A percentile compares a stretch with the other conserved stretches of the same genome.
phyloP scores from a whole-genome alignment of 1,139 yeast species.

The Eremothecium gossypii region DNA sequence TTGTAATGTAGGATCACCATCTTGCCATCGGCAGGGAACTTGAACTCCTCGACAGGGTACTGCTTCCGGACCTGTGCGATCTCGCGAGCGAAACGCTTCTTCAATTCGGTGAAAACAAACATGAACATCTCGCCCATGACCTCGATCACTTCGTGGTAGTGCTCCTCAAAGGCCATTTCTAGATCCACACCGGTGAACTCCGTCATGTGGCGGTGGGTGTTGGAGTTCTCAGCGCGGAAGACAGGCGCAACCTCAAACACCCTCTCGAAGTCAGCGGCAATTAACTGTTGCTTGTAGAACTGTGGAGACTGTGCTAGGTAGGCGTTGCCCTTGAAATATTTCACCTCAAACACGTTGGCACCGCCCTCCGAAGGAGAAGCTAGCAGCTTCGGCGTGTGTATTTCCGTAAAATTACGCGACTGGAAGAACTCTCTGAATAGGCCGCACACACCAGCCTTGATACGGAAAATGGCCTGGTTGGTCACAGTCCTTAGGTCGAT shows the following conservation, averaged over 20 bases:
- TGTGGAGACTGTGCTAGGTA: constrained; percentile 97
- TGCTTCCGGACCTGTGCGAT: constrained; percentile 87
- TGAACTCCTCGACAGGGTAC: constrained; percentile 95
- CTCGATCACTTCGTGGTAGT: constrained; percentile 90
- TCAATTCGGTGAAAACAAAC: constrained; percentile 78
- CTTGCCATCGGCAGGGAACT: constrained; percentile 79
- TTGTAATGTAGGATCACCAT: constrained; percentile 86
- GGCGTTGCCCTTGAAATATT: constrained; percentile 88
- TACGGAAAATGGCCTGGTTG: constrained; percentile 92
- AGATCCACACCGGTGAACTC: constrained; percentile 95
- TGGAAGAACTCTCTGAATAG: constrained; percentile 82
- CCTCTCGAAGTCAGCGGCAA: constrained; percentile 93
- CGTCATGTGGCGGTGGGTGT: constrained; percentile 98
- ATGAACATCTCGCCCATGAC: constrained; percentile 76
- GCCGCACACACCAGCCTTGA: constrained; percentile 81
- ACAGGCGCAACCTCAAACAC: constrained; percentile 97
- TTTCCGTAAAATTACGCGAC: constrained; percentile 66
- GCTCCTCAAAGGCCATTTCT: constrained; percentile 98
- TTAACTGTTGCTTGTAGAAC: constrained; percentile 93
- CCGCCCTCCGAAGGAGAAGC: constrained; percentile 99
- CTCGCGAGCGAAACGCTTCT: constrained; percentile 68
- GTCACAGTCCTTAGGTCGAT: constrained; percentile 95
- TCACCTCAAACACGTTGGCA: constrained; percentile 85
- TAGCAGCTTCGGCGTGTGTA: constrained; percentile 90
- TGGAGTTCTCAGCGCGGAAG: constrained; percentile 97